Evolutionary conservation across 768 basidiomycete species (phyloP), one percentile per base, ranked within the genome.

Genomic region (Sporobolomyces pararoseus): DNA sequence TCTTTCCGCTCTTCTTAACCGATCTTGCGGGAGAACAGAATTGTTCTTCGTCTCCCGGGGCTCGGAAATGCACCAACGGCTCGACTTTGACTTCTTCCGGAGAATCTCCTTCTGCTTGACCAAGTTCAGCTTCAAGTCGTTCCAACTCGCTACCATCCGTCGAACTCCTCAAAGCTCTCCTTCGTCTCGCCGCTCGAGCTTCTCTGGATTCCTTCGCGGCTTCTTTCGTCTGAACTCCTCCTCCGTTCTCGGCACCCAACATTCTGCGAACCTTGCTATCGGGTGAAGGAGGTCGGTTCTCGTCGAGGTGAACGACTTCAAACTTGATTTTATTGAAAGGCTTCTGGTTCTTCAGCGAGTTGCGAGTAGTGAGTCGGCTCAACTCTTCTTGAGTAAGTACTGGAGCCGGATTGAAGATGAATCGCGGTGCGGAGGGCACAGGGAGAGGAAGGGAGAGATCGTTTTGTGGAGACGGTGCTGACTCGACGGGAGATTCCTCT

Each of bases 181-280:
- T 39, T 14, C 67, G 21, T 31, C 63, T 68, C 47, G 61, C 61
- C 34, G 67, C 67, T n/a, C 67, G 31, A n/a, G 35, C 61, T 49
- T 61, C 59, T 31, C 59, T 39, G 7, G 32, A n/a, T 52, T 68
- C 61, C 39, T 29, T 49, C 34, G 59, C 19, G 16, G 31, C 17
- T 65, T 32, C 61, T 63, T 66, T 35, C 64, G 63, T 0, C 72
- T 32, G 19, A 31, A 54, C 58, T 67, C 66, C 29, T 64, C 65
- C 52, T 64, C 66, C 32, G 53, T 67, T n/a, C 29, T 31, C 27
- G 64, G 39, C 2, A 12, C 42, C 58, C 6, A 70, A 34, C 37
- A 65, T 54, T 9, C 63, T 66, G 3, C 76, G 75, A 42, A 77
- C 72, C 64, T 76, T 77, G 66, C 68, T 68, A 35, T 75, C 75